These are phyloP conservation scores for Suillus subalutaceus DNA, from an alignment of 768 basidiomycete genomes.

Conservation along the genomic window DNA sequence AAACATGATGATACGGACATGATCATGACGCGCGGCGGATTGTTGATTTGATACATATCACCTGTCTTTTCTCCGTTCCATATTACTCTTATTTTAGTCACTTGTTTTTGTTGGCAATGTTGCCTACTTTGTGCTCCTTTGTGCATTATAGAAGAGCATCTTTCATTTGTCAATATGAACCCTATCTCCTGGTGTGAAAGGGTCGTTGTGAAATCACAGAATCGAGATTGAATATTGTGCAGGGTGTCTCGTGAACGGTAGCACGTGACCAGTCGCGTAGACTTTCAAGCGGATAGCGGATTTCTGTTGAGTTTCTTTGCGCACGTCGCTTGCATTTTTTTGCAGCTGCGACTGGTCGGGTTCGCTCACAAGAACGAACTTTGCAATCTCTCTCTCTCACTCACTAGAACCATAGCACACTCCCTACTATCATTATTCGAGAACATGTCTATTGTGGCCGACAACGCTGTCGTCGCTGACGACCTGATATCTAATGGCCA, in stretches of 20 bases:
- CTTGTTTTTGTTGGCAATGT: background rate
- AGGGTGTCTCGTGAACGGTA: background rate
- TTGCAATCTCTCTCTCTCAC: constrained; percentile 1
- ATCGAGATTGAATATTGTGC: no score
- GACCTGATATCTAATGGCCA: constrained; percentile 17
- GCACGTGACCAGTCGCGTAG: constrained; percentile 14
- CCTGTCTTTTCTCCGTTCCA: constrained; percentile 11
- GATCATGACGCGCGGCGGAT: constrained; percentile 18
- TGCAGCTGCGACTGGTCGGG: constrained; percentile 10
- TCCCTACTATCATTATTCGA: constrained; percentile 16
- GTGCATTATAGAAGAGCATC: background rate
- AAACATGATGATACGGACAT: constrained; percentile 18
- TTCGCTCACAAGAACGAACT: constrained; percentile 7
- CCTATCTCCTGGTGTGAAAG: background rate
- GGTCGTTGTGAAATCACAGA: background rate
- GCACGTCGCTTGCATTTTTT: constrained; percentile 11
- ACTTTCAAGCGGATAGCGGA: constrained; percentile 11
- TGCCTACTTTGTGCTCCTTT: background rate
- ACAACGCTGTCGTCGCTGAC: constrained; percentile 1
- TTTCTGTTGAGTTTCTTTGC: constrained; percentile 7
- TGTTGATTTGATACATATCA: constrained; percentile 24
- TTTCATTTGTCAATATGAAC: background rate
- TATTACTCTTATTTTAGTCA: constrained; percentile 3
- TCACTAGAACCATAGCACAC: constrained; percentile 5
- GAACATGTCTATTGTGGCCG: constrained; percentile 11